Conservation (phyloP, 371 early-diverging fungal species). For the Dipsacomyces acuminosporus region DNA sequence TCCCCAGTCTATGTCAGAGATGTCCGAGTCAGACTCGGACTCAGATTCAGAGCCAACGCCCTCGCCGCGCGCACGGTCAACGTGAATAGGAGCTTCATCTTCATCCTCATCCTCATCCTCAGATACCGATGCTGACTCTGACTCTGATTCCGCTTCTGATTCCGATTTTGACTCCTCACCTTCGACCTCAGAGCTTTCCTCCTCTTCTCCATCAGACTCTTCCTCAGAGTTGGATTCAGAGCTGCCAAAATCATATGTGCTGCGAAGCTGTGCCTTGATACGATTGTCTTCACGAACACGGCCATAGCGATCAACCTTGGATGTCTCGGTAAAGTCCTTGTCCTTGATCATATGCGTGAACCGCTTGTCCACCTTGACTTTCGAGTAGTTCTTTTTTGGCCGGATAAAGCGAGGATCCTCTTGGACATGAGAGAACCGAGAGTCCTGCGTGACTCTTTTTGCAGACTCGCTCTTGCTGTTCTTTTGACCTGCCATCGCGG, state of each 20-base stretch:
- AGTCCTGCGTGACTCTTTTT: slow-evolving; percentile 56
- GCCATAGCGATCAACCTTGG: slow-evolving; percentile 77
- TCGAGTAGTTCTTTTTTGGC: slow-evolving; percentile 72
- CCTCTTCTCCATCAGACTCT: slow-evolving; percentile 1
- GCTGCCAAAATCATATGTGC: slow-evolving; percentile 35
- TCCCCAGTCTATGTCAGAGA: slow-evolving; percentile 42
- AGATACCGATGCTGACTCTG: slow-evolving; percentile 15
- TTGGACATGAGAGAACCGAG: slow-evolving; percentile 79
- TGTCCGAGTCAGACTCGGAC: slow-evolving; percentile 39
- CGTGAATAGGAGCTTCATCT: slow-evolving; percentile 50
- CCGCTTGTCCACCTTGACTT: slow-evolving; percentile 86
- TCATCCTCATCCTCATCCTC: slow-evolving; percentile 55
- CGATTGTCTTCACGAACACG: slow-evolving; percentile 55
- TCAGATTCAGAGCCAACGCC: slow-evolving; percentile 70
- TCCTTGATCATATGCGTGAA: slow-evolving; percentile 71
- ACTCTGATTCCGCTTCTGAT: slow-evolving; percentile 25
- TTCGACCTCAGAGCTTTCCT: too few species aligned
- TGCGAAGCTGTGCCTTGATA: slow-evolving; percentile 32
- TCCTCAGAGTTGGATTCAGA: slow-evolving; percentile 15
- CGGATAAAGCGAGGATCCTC: slow-evolving; percentile 83
- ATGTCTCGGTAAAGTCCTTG: slow-evolving; percentile 66
- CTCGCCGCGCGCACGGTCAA: slow-evolving; percentile 82
- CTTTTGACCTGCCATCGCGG: slow-evolving; percentile 19
- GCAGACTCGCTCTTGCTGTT: slow-evolving; percentile 3
- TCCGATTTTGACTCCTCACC: slow-evolving; percentile 51